Evolutionary conservation across 805 yeast species (phyloP), one percentile per base, ranked within the genome.

Genomic region (Starmerella tilneyi): DNA sequence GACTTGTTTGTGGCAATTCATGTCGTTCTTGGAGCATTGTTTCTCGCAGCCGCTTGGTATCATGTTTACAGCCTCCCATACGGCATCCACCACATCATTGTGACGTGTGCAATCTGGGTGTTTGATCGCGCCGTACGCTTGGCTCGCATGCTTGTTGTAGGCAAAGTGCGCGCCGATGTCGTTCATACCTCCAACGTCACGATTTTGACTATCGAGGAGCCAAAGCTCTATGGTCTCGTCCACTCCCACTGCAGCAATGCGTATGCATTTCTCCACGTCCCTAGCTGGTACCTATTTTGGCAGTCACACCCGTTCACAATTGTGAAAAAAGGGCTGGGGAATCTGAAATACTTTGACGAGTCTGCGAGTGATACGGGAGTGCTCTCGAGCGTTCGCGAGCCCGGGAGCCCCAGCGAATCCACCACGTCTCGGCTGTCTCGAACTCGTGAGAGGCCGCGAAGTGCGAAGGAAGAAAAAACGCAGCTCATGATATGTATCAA

Each of bases 221-320:
- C 84, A 15, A 56, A 58, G 3, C 56, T 55, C 42, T 72, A 76
- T 68, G 8, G n/a, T 19, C 16, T 30, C 8, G n/a, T 9, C 62
- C 62, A 55, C 45, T 57, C 57, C 5, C 56, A 54, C 42, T 70
- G 76, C 69, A 62, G 63, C 56, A 46, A 77, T 67, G 71, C 35
- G n/a, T 74, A 64, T 58, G 74, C 70, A 2, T 81, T 66, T 55
- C 59, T 82, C 27, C 71, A 78, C 61, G 67, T 77, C 44, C 54
- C 76, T 44, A 66, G 74, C 36, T 68, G 72, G 24, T 32, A 44
- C 13, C 56, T 63, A 27, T 74, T 78, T 59, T 79, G 79, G 79
- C 84, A 81, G 58, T 73, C 80, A 6, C 85, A 81, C 59, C 88
- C 89, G 2, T 80, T 82, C 60, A 77, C 86, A 9, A 47, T 60